A percentile compares a stretch with the other conserved stretches of the same genome.
Evolutionary conservation across 352 stramenopile genomes (phyloP).

Genomic region (Blastocystis sp.): DNA sequence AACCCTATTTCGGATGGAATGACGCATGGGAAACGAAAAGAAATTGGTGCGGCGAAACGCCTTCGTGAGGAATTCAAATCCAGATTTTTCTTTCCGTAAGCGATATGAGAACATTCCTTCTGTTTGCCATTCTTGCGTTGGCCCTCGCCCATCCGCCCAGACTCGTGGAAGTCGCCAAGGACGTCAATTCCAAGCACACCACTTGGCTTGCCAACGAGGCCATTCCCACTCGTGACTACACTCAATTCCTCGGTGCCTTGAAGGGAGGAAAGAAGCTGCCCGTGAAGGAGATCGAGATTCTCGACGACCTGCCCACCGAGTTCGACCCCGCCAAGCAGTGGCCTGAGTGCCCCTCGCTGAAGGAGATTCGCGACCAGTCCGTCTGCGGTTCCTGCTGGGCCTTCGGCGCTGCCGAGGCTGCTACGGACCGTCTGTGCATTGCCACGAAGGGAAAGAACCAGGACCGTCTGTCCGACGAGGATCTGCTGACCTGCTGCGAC

Average conservation of each 20-base stretch:
- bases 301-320: slow-evolving; percentile 29
- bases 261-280: slow-evolving; percentile 33
- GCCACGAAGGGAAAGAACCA: slow-evolving; percentile 68
- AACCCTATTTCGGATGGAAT: no score
- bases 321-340: slow-evolving; percentile 60
- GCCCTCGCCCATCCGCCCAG: slow-evolving; percentile 52
- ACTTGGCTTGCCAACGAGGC: slow-evolving; percentile 65
- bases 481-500: slow-evolving; percentile 74
- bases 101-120: slow-evolving; percentile 47
- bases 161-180: slow-evolving; percentile 56
- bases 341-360: slow-evolving; percentile 68
- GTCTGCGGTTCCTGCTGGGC: slow-evolving; percentile 76
- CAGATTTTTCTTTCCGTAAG: slow-evolving; percentile 53
- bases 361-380: slow-evolving; percentile 70
- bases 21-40: no score
- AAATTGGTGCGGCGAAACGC: no score
- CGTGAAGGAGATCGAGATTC: slow-evolving; percentile 53
- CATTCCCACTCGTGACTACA: slow-evolving; percentile 65
- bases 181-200: slow-evolving; percentile 59
- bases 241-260: slow-evolving; percentile 62
- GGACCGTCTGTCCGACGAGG: slow-evolving; percentile 73
- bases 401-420: slow-evolving; percentile 73
- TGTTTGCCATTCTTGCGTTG: slow-evolving; percentile 65
- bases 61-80: no score
- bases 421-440: slow-evolving; percentile 72